Percentiles rank a stretch among this genome's conserved stretches.
Conservation (phyloP, 164 flowering plant species). For the Magnolia changhungtana region DNA sequence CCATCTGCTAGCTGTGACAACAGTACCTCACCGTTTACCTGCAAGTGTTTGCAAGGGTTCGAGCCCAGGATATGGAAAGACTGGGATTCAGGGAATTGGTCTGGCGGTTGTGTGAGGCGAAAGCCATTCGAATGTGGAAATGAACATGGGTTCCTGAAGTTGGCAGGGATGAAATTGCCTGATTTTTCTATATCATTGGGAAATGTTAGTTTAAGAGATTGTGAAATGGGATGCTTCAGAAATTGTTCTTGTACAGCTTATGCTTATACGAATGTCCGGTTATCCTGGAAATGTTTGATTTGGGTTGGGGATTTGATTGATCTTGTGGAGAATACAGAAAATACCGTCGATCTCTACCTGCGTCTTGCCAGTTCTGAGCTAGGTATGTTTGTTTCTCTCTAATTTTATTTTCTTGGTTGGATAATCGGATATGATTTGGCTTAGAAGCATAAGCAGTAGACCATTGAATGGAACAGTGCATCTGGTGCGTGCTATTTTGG, state of each 20-base stretch:
- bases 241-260: conserved; percentile 5
- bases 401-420: too few species aligned
- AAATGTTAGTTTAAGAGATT: not conserved
- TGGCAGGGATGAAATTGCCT: conserved; percentile 24
- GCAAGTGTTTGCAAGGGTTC: conserved; percentile 39
- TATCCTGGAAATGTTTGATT: not conserved
- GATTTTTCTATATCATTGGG: conserved; percentile 12
- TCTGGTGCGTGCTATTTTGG: too few species aligned
- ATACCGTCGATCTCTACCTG: not conserved
- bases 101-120: conserved; percentile 24
- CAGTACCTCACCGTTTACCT: conserved; percentile 12
- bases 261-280: not conserved
- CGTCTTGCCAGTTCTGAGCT: not conserved
- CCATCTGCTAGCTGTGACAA: conserved; percentile 26
- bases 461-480: too few species aligned
- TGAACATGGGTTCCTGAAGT: conserved; percentile 14
- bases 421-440: too few species aligned
- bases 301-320: not conserved
- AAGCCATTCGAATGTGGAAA: conserved; percentile 12
- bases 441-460: too few species aligned
- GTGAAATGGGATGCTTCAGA: not conserved
- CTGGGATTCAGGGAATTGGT: conserved; percentile 28
- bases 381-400: not conserved
- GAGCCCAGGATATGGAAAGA: conserved; percentile 20
- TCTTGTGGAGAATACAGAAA: not conserved